Percentiles rank a stretch among this genome's conserved stretches.
Conservation (phyloP, 2,329 filamentous ascomycete species). For the Trichophyton schoenleinii region DNA sequence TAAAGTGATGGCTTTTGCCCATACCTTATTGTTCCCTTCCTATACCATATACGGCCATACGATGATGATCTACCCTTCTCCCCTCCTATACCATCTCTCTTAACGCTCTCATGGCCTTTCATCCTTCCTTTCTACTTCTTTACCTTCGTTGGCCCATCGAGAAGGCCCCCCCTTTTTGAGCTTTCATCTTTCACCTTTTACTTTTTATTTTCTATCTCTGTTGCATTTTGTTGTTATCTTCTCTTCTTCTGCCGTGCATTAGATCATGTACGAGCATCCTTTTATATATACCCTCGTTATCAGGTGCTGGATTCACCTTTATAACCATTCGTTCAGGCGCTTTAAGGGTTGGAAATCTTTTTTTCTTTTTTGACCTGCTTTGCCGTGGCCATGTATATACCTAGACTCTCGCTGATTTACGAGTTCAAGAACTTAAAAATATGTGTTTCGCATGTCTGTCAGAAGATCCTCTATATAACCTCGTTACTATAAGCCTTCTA, state of each 20-base stretch:
- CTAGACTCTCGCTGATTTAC: neutral
- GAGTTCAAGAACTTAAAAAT: neutral
- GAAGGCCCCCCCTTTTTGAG: neutral
- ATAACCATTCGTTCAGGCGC: slow-evolving; percentile 3
- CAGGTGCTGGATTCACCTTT: slow-evolving; percentile 2
- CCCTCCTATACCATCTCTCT: neutral
- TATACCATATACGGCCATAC: neutral
- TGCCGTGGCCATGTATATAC: neutral
- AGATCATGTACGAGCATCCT: neutral
- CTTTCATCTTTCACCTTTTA: neutral
- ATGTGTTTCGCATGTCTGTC: neutral
- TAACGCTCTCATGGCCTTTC: neutral
- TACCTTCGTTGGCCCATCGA: neutral
- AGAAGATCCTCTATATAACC: too few relatives aligned
- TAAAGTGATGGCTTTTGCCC: neutral
- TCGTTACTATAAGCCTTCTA: too few relatives aligned
- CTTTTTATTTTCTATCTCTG: neutral
- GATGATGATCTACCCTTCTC: neutral
- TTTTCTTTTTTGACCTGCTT: neutral
- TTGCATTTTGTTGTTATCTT: neutral
- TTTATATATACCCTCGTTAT: slow-evolving; percentile 3
- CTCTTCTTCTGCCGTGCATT: neutral
- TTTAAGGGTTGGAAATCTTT: slow-evolving; percentile 1
- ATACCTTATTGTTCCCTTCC: neutral
- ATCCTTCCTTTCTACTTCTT: neutral